Conservation (phyloP, 2,329 filamentous ascomycete genomes). For the Xylaria sp. region DNA sequence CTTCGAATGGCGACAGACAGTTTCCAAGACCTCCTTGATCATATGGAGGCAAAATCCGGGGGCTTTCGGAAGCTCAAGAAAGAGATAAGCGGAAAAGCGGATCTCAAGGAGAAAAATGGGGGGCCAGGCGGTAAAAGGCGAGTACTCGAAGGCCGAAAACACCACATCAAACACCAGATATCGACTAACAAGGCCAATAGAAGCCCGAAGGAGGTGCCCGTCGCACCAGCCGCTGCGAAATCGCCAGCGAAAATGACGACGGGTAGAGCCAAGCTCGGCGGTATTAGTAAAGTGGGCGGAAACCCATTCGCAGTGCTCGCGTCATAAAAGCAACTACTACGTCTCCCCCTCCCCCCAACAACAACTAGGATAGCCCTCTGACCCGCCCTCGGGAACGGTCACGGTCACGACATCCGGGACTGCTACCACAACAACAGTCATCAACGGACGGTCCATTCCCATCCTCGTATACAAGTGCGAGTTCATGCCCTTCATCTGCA, state of each 20-base stretch:
- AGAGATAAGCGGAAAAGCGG: neutral
- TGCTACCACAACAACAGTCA: no score
- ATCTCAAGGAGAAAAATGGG: neutral
- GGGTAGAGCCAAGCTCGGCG: neutral
- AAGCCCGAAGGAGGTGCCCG: neutral
- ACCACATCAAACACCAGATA: neutral
- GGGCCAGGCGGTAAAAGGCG: neutral
- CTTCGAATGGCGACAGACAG: constrained; percentile 29
- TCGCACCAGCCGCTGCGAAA: neutral
- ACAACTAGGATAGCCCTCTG: neutral
- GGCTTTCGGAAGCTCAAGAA: neutral
- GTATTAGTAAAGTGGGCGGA: neutral
- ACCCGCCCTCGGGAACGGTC: no score
- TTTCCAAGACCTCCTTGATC: constrained; percentile 23
- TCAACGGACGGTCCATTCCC: no score
- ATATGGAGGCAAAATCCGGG: constrained; percentile 12
- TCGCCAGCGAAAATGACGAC: neutral
- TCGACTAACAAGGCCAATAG: neutral
- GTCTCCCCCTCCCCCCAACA: no score
- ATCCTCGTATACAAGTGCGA: no score
- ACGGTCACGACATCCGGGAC: neutral
- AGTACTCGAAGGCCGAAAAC: neutral
- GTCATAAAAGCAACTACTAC: neutral
- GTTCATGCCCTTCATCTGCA: no score
- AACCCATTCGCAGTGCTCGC: neutral